Evolutionary conservation across 108 stramenopile species (phyloP).

Genomic region (Cyclotella choctawhatcheeana): DNA sequence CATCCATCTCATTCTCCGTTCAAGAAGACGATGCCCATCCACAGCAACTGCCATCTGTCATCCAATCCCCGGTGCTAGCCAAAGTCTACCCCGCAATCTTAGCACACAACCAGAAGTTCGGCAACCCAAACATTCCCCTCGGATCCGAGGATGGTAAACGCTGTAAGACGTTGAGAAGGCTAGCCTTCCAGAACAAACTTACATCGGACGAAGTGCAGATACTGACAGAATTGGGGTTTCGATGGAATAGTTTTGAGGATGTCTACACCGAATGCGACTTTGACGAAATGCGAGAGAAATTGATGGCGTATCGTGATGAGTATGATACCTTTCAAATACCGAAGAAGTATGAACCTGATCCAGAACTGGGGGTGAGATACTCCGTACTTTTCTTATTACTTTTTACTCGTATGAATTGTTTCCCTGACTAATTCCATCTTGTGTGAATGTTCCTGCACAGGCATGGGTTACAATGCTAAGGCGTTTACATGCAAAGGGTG

Average conservation of each 20-base stretch:
- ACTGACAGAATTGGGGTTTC: constrained; percentile 66
- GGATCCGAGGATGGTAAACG: constrained; percentile 66
- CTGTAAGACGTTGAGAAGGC: constrained; percentile 69
- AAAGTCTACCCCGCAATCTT: constrained; percentile 68
- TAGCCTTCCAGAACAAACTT: constrained; percentile 76
- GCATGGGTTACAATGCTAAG: constrained; percentile 89
- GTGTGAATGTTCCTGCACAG: too few species aligned
- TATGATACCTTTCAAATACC: constrained; percentile 73
- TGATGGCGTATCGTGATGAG: constrained; percentile 61
- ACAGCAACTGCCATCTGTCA: constrained; percentile 30
- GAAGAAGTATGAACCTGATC: constrained; percentile 82
- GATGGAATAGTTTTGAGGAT: constrained; percentile 75
- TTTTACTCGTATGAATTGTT: too few species aligned
- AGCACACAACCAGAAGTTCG: constrained; percentile 56
- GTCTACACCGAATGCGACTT: constrained; percentile 80
- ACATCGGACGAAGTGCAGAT: constrained; percentile 53
- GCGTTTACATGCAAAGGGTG: constrained; percentile 48
- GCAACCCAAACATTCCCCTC: constrained; percentile 83
- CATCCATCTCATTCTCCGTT: not conserved
- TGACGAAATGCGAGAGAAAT: constrained; percentile 60
- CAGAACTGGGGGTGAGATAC: constrained; percentile 83
- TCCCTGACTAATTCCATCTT: too few species aligned
- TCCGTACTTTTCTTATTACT: too few species aligned
- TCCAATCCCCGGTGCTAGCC: constrained; percentile 62
- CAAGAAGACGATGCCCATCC: not conserved